Evolutionary conservation across 2,329 filamentous ascomycete genomes (phyloP), one percentile per base, ranked within the genome.

Genomic region (Phialocephala sp.): DNA sequence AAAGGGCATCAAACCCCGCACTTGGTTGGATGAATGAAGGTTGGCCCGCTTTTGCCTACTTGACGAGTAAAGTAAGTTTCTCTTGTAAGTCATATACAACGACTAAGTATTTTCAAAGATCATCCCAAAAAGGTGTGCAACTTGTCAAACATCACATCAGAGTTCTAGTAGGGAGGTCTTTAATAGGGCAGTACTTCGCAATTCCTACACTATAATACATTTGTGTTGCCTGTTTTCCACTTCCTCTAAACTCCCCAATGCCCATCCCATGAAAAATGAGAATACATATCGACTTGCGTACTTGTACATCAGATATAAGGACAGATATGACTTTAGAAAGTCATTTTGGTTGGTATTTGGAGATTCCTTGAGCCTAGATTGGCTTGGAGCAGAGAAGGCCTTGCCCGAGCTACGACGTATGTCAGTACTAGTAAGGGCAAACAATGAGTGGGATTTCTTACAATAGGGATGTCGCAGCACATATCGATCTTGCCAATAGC

Each of bases 391-490:
- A 77, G 64, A 80, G 70, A 60, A 80, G 61, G 24, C 52, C 67
- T 65, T 78, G 76, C 41, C 72, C 72, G 60, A 75, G 64, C 69
- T 71, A 24, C 1, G 14, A 36, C 12, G 43, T n/a, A 4, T 56
- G 20, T 66, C 60, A 66, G 63, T 58, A 9, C 12, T 43, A 36
- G 32, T 0, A 54, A 52, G 20, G 2, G 11, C 14, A 32, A 36
- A n/a, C n/a, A n/a, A 62, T 52, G 47, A 39, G 18, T 11, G 22
- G 41, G 22, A 64, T 32, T 32, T 32, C 71, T 68, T 69, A 73
- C 72, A 70, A 87, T 79, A 8, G 85, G 85, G 20, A 88, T 69
- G 14, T 82, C 75, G 69, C 86, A 88, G 82, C 86, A 88, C 71
- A 84, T 84, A 68, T 81, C 76, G 24, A 77, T 75, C 66, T 74